Base-by-base conservation (phyloP, 345 rosid genomes). In the Durio zibethinus region DNA sequence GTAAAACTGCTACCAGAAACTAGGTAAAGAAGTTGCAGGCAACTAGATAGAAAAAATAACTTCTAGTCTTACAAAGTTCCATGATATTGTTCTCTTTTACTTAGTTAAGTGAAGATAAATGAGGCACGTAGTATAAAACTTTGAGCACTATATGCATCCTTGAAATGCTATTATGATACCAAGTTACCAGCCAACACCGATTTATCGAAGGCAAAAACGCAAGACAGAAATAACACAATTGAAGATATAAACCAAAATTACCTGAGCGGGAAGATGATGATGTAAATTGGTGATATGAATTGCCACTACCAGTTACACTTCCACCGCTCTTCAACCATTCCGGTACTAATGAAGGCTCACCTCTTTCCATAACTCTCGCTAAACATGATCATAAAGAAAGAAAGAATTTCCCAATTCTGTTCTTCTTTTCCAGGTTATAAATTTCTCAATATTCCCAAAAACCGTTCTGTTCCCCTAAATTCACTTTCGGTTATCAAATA, bases 291-390 rank as follows among this genome's bases (percentile, higher is more conserved):
- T 81, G 85, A 81, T 57, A 79, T 74, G 88, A 76, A 85, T 68
- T 80, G 82, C 91, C 82, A 77, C 89, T 79, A 29, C 86, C 79
- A 6, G 76, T 78, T 64, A 68, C 73, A 81, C 82, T 81, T 79
- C 87, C 88, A 75, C 80, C 79, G 38, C 77, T 85, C 83, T 85
- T 87, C 87, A 89, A 74, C 92, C 92, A 87, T 84, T 87, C 85
- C 5, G 92, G 90, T 25, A 85, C 82, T 78, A 87, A 82, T 54
- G 88, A 50, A 60, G 89, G 90, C 81, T 89, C 91, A 86, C 82
- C 76, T 86, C 71, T 87, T 82, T 87, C 92, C 92, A 89, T 89
- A 53, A 72, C 74, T 52, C 54, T 67, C 8, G 50, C 48, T 60
- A 66, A 86, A 73, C 89, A 86, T 86, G 64, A 82, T 84, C 80